These are phyloP conservation scores for Trichoderma polysporum DNA, from an alignment of 2,329 filamentous ascomycete species.

Conservation along the genomic window DNA sequence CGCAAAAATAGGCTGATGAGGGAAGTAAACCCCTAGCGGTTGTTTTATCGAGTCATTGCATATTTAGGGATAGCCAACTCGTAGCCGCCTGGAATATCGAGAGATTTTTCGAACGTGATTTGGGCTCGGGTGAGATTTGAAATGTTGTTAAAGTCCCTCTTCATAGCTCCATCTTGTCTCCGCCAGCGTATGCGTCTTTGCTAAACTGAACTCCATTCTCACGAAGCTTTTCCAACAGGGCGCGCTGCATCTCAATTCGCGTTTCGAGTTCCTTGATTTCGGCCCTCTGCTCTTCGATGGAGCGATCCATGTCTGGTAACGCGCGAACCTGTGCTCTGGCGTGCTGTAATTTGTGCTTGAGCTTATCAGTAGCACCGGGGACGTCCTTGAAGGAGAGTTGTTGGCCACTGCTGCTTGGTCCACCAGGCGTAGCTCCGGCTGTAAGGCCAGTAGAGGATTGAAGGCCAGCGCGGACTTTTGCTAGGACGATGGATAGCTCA, in stretches of 20 bases:
- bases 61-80: background rate
- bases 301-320: conserved; percentile 69
- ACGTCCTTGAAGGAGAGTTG: conserved; percentile 67
- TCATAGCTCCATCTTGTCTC: conserved; percentile 46
- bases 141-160: background rate
- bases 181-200: conserved; percentile 30
- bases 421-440: conserved; percentile 40
- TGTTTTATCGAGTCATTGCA: background rate
- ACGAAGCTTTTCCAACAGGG: conserved; percentile 54
- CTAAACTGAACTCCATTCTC: conserved; percentile 43
- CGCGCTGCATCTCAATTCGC: conserved; percentile 61
- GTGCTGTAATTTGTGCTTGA: conserved; percentile 81
- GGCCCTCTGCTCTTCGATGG: conserved; percentile 65
- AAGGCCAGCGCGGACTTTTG: conserved; percentile 62
- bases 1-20: conserved; percentile 21
- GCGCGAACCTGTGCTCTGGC: conserved; percentile 65
- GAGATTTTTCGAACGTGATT: background rate
- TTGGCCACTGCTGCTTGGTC: conserved; percentile 36
- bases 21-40: background rate
- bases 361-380: conserved; percentile 69
- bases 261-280: conserved; percentile 68
- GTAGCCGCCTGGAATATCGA: background rate
- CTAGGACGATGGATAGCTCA: conserved; percentile 74
- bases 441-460: conserved; percentile 42
- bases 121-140: background rate